Base-by-base conservation (phyloP, 768 basidiomycete species). In the Mycena pura region DNA sequence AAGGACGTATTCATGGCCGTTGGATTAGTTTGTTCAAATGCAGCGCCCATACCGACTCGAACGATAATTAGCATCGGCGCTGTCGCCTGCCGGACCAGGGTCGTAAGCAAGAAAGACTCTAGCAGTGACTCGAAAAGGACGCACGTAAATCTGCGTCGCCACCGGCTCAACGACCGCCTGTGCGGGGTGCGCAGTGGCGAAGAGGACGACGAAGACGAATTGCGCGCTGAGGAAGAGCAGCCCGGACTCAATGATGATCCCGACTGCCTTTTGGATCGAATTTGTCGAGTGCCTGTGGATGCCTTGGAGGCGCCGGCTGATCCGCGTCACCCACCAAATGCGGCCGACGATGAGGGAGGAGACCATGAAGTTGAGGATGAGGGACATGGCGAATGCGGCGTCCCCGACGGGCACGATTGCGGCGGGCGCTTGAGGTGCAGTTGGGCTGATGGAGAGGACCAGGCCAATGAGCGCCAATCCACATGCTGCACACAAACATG, bases 291-390 rank as follows among this genome's bases (percentile, higher is more conserved):
- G 51, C 15, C 53, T n/a, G n/a, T n/a, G 27, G 52, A 69, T 38
- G 11, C 64, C 47, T 15, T 46, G 67, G 2, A 2, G 50, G 55
- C 7, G 68, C n/a, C n/a, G n/a, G 48, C 22, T 62, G 47, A n/a
- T 57, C 39, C 67, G 67, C 6, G 69, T 70, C 40, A 65, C 59
- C 36, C 63, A 55, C 77, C 75, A 80, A 27, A 83, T 77, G 29
- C 77, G 78, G 34, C 52, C 69, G 19, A 75, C 74, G 44, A 82
- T 82, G 68, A 83, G 75, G 13, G 52, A 44, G 6, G 80, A 82
- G 31, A 81, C 72, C 24, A 82, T 53, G 64, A 78, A 49, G 56
- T 82, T 83, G 6, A 78, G 75, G 50, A 71, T 73, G 32, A 82
- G 73, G 4, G 81, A 78, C 32, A 82, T 73, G 24, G 60, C 19